Base-by-base conservation (phyloP, 2,329 filamentous ascomycete genomes). In the Aspergillus sp. region DNA sequence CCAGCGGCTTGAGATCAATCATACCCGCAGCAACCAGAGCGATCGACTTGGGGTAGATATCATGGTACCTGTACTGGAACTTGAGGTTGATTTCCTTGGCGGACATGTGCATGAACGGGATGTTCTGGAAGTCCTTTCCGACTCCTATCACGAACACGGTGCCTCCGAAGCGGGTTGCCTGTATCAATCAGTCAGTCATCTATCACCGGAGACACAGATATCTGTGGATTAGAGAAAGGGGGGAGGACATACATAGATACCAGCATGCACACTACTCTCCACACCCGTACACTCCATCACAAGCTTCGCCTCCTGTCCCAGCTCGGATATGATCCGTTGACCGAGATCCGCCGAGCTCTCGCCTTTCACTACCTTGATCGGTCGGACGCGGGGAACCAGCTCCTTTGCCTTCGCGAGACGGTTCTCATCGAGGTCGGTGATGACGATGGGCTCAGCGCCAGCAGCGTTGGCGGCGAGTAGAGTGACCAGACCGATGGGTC, bases 1-100 rank as follows among this genome's bases (percentile, higher is more conserved):
- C 75, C 30, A 78, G 63, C 41, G 74, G 74, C 60, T 77, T 76
- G 57, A 78, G 52, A 56, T 78, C 68, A 50, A 78, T 73, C 49
- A 78, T 58, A 0, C 76, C 75, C 48, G 76, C 72, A 5, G 69
- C 70, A 1, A 76, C 72, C 12, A 69, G 32, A 7, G 45, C 41
- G 13, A 69, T 69, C 2, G 67, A 60, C 60, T 69, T 69, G 19
- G 62, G 65, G n/a, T 67, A 67, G 19, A 67, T 66, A 48, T 67
- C 65, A 12, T 67, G 65, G 10, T 66, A 67, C 4, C 65, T 53
- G 28, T 66, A 66, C 47, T 66, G 64, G 55, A 66, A 65, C 10
- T 58, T 53, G 30, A 67, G 51, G 28, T 67, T 61, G 15, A 67
- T 67, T 47, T 67, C 64, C 28, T 60, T 62, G 12, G 64, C 59